A percentile compares a stretch with the other conserved stretches of the same genome.
phyloP scores from a whole-genome alignment of 192 early-diverging fungal genomes.

The Backusella parvicylindrica region DNA sequence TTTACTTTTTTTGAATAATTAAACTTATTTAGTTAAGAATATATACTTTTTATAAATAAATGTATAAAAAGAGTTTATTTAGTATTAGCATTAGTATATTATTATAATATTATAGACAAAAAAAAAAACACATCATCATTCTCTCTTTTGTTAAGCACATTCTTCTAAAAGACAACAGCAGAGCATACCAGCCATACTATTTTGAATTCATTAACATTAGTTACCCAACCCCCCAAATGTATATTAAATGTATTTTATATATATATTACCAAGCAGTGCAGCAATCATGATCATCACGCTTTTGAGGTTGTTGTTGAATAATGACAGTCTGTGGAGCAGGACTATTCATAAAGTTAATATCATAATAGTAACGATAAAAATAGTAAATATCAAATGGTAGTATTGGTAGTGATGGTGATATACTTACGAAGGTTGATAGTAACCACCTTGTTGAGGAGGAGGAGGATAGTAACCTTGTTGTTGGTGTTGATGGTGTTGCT shows the following conservation, averaged over 20 bases:
- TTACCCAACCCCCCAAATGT: background rate
- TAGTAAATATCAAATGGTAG: too few species aligned
- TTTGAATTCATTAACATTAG: background rate
- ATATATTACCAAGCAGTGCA: slow-evolving; percentile 27
- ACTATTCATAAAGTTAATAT: background rate
- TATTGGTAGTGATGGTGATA: background rate
- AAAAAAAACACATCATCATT: background rate
- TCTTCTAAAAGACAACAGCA: slow-evolving; percentile 22
- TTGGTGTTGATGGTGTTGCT: background rate
- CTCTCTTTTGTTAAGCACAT: slow-evolving; percentile 3
- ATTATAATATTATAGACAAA: background rate
- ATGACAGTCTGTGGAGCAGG: slow-evolving; percentile 27
- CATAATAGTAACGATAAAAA: background rate
- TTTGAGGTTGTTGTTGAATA: slow-evolving; percentile 15
- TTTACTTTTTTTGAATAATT: background rate
- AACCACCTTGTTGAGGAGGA: slow-evolving; percentile 19
- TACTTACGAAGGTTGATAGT: slow-evolving; percentile 30
- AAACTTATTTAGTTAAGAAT: background rate
- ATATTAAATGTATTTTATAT: background rate
- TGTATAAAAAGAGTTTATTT: background rate
- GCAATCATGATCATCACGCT: slow-evolving; percentile 15
- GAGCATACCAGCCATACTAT: slow-evolving; percentile 27
- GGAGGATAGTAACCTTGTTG: slow-evolving; percentile 21
- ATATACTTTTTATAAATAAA: background rate
- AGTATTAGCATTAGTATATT: background rate